A percentile compares a stretch with the other conserved stretches of the same genome.
Conservation (phyloP, 257 asterid species). For the Solanum lycopersicoides region DNA sequence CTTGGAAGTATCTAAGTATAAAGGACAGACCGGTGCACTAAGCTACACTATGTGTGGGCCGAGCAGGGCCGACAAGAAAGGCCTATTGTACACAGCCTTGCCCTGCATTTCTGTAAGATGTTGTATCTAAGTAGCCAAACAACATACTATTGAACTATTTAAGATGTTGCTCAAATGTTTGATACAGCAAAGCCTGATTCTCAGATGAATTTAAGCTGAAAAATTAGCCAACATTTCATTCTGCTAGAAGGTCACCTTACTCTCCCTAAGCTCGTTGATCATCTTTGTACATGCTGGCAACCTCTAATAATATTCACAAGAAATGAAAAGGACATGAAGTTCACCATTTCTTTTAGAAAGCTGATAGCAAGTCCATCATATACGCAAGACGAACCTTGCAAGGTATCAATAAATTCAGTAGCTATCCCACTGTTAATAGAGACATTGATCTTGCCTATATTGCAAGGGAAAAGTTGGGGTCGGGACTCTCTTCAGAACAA, state of each 20-base stretch:
- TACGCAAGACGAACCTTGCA: background rate
- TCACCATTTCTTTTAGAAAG: background rate
- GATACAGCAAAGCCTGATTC: background rate
- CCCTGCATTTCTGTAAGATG: background rate
- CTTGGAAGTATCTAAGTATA: background rate
- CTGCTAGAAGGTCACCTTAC: background rate
- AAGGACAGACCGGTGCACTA: background rate
- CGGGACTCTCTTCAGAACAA: background rate
- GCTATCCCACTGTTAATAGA: background rate
- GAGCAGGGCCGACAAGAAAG: background rate
- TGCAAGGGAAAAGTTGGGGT: background rate
- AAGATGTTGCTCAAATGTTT: background rate
- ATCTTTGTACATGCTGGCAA: background rate
- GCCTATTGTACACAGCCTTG: background rate
- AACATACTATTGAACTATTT: background rate
- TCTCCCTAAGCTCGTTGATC: background rate
- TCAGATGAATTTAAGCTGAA: background rate
- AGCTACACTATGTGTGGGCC: background rate
- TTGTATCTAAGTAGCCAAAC: background rate
- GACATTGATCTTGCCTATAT: background rate
- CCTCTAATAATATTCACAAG: background rate
- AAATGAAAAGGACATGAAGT: background rate
- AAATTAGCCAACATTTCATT: background rate
- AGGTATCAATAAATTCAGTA: background rate
- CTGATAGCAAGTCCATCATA: background rate